A percentile compares a stretch with the other conserved stretches of the same genome.
Conservation (phyloP, 768 basidiomycete species). For the Lactifluus piperatus region DNA sequence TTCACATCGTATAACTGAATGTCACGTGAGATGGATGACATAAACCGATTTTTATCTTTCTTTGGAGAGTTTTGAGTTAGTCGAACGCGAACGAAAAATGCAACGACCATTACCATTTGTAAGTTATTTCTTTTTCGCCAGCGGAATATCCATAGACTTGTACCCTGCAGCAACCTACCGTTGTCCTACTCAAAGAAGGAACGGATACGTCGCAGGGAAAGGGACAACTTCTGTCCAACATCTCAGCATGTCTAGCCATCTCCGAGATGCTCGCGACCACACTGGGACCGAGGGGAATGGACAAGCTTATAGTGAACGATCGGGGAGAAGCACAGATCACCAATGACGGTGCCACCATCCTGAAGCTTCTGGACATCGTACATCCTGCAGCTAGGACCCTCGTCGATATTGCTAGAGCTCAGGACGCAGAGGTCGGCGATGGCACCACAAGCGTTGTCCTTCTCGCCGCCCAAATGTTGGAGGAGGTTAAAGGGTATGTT, state of each 20-base stretch:
- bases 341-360: conserved; percentile 98
- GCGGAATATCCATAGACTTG: not conserved
- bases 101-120: conserved; percentile 48
- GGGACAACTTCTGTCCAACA: conserved; percentile 88
- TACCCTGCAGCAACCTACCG: conserved; percentile 80
- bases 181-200: conserved; percentile 92
- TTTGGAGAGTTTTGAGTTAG: not conserved
- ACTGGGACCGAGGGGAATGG: conserved; percentile 98
- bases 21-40: conserved; percentile 13
- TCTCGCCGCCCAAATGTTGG: conserved; percentile 87
- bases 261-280: conserved; percentile 87
- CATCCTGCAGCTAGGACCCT: conserved; percentile 97
- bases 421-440: conserved; percentile 98
- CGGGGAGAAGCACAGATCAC: conserved; percentile 97
- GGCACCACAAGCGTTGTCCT: conserved; percentile 96
- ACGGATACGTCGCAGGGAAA: conserved; percentile 95
- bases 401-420: conserved; percentile 95
- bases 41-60: conserved; percentile 7
- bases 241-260: conserved; percentile 92
- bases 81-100: conserved; percentile 43
- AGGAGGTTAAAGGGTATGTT: conserved; percentile 84
- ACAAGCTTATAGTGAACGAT: conserved; percentile 91
- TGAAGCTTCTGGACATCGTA: conserved; percentile 94
- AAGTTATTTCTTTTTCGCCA: not conserved
- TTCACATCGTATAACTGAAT: no score